A percentile compares a stretch with the other conserved stretches of the same genome.
These are phyloP conservation scores for Backusella circina DNA, from an alignment of 192 early-diverging fungal species.

Conservation along the genomic window DNA sequence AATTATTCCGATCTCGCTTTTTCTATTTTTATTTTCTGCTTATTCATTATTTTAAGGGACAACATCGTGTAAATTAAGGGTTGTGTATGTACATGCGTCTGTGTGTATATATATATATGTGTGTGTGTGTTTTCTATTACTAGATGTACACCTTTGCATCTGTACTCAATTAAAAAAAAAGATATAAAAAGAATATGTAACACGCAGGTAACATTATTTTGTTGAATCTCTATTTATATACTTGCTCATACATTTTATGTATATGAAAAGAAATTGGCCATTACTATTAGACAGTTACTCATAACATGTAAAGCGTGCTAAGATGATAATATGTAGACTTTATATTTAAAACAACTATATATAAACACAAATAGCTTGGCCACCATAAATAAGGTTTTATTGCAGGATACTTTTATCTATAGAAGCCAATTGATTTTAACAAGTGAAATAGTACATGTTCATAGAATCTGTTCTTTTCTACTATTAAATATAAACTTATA, in stretches of 20 bases:
- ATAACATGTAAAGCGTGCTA: background rate
- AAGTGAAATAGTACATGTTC: background rate
- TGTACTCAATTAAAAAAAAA: background rate
- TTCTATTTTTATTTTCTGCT: background rate
- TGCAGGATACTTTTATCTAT: background rate
- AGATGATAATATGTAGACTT: background rate
- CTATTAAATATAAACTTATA: background rate
- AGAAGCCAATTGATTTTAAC: background rate
- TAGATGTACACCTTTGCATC: background rate
- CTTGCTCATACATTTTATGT: background rate
- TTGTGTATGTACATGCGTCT: background rate
- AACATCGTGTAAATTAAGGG: background rate
- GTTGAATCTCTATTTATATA: background rate
- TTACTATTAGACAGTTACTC: background rate
- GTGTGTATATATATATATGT: background rate
- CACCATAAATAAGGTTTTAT: background rate
- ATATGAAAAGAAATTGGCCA: background rate
- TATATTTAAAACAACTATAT: too few relatives aligned
- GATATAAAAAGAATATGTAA: constrained; percentile 1
- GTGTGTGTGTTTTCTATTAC: background rate
- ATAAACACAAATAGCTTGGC: too few relatives aligned
- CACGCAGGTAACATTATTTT: background rate
- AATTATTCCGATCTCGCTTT: background rate
- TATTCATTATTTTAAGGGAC: background rate
- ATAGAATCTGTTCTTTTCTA: background rate